Conservation (phyloP, 768 basidiomycete species). For the Serendipita vermifera region DNA sequence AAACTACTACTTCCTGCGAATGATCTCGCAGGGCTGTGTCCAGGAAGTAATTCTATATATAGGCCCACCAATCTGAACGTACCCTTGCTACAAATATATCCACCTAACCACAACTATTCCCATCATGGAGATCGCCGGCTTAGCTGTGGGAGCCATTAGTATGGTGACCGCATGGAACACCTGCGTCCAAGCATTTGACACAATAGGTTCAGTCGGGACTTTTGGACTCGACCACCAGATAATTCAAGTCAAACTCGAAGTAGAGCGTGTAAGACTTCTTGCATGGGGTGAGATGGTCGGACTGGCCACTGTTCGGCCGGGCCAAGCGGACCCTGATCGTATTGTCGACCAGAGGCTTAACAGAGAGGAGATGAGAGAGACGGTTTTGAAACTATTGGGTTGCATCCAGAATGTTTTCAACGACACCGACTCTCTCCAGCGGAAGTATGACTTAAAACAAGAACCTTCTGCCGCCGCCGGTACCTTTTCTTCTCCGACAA, state of each 20-base stretch:
- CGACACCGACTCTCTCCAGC: neutral
- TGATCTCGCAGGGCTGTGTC: no score
- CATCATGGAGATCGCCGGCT: constrained; percentile 5
- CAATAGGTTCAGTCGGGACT: neutral
- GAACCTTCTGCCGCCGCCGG: neutral
- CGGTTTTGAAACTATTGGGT: neutral
- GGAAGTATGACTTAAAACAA: neutral
- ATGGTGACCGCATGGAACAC: constrained; percentile 7
- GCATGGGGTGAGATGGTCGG: constrained; percentile 5
- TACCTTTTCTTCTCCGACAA: neutral
- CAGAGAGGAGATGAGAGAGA: neutral
- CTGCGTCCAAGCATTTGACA: constrained; percentile 8
- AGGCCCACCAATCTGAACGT: no score
- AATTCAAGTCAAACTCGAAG: neutral
- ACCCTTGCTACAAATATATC: no score
- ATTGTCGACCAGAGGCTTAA: neutral
- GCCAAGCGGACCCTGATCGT: neutral
- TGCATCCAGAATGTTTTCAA: neutral
- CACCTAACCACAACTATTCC: no score
- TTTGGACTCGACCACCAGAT: constrained; percentile 3
- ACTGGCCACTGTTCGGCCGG: neutral
- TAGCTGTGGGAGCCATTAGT: neutral
- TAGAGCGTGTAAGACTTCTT: constrained; percentile 8
- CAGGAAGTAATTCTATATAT: no score
- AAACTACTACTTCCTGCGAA: no score